Conservation (phyloP, 768 basidiomycete species). For the Pulveroboletus sp. region DNA sequence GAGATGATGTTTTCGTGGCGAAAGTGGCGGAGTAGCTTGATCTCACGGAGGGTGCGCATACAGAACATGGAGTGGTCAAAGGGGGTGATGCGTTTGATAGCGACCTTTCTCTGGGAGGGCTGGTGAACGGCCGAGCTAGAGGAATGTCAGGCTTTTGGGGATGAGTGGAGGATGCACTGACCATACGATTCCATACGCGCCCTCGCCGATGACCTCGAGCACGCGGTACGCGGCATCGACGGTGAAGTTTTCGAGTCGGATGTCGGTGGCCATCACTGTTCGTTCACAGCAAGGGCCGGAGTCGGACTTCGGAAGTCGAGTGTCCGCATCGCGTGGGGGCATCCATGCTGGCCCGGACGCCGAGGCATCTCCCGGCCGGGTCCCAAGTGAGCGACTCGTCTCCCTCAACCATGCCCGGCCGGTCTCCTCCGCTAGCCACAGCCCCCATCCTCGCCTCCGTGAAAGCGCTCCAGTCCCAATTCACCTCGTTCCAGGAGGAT, state of each 20-base stretch:
- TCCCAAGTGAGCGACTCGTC: too few species aligned
- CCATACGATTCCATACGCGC: slow-evolving; percentile 91
- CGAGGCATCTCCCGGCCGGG: too few species aligned
- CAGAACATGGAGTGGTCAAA: slow-evolving; percentile 96
- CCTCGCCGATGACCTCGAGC: slow-evolving; percentile 87
- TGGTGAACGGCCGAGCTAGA: slow-evolving; percentile 69
- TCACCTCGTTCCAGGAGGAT: slow-evolving; percentile 10
- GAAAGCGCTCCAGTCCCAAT: slow-evolving; percentile 12
- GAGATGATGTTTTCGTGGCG: slow-evolving; percentile 89
- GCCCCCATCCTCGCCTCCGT: slow-evolving; percentile 2
- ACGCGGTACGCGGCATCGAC: slow-evolving; percentile 62
- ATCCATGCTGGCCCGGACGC: background rate
- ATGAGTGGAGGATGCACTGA: slow-evolving; percentile 16
- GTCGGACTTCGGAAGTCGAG: slow-evolving; percentile 24
- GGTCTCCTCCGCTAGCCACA: background rate
- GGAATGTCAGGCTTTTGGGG: background rate
- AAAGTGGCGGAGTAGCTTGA: slow-evolving; percentile 89
- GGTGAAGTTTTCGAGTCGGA: slow-evolving; percentile 42
- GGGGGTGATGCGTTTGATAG: slow-evolving; percentile 93
- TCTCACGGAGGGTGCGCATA: slow-evolving; percentile 77
- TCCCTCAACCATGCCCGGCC: background rate
- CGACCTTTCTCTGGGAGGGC: slow-evolving; percentile 78
- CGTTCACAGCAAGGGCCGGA: background rate
- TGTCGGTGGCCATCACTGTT: slow-evolving; percentile 22
- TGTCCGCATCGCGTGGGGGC: too few species aligned